Evolutionary conservation across 495 filamentous ascomycete species (phyloP).

Genomic region (Xanthoparmelia taractica): DNA sequence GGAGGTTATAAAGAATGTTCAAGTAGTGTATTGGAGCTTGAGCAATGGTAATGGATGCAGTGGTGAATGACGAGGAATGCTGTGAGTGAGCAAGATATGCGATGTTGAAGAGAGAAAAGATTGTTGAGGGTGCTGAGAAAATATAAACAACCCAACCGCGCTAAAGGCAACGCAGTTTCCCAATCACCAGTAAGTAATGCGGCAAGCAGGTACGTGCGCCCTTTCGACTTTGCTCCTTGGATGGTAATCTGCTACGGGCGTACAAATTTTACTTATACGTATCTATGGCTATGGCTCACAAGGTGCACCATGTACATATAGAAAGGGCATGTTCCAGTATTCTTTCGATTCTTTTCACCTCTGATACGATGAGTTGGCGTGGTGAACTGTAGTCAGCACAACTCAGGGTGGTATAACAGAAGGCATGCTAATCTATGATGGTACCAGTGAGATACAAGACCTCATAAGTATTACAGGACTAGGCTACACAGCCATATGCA

Average conservation of each 20-base stretch:
- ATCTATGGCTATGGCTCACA: background rate
- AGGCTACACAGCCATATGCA: too few relatives aligned
- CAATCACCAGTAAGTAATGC: background rate
- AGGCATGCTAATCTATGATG: too few relatives aligned
- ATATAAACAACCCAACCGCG: conserved; percentile 9
- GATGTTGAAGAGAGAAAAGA: conserved; percentile 13
- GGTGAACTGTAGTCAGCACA: too few relatives aligned
- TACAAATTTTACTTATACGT: background rate
- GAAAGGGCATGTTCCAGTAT: background rate
- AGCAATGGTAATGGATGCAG: conserved; percentile 15
- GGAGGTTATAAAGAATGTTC: conserved; percentile 12
- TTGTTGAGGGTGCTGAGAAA: background rate
- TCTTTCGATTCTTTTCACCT: background rate
- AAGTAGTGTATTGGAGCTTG: conserved; percentile 6
- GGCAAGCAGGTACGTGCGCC: background rate
- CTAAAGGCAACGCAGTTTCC: conserved; percentile 11
- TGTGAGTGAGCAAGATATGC: conserved; percentile 4
- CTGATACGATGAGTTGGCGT: too few relatives aligned
- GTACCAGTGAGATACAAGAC: too few relatives aligned
- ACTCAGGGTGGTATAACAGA: too few relatives aligned
- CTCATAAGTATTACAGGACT: too few relatives aligned
- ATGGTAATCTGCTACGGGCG: background rate
- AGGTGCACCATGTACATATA: background rate
- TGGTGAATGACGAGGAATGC: conserved; percentile 13
- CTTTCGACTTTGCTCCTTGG: background rate